Evolutionary conservation across 108 stramenopile species (phyloP).

Genomic region (Nannochloropsis salina): DNA sequence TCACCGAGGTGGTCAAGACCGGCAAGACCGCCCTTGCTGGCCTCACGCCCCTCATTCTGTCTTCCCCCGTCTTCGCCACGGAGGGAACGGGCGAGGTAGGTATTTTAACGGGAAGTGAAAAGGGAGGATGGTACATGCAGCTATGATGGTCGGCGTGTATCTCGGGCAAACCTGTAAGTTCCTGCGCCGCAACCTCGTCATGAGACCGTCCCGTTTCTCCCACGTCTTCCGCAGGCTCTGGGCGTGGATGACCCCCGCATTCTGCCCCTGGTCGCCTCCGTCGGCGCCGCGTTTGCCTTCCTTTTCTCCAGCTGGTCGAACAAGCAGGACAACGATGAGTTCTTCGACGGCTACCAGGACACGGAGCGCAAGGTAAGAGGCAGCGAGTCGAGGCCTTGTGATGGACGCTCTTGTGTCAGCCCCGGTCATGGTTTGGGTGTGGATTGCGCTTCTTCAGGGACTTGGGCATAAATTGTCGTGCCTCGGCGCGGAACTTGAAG

Average conservation of each 20-base stretch:
- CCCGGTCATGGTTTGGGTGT: too few species aligned
- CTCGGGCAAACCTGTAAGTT: too few species aligned
- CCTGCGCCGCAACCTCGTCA: too few species aligned
- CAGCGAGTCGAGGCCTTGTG: too few species aligned
- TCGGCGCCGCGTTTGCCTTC: constrained; percentile 7
- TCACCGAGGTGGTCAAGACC: not conserved
- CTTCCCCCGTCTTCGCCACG: constrained; percentile 13
- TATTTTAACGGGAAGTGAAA: not conserved
- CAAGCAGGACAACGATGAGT: not conserved
- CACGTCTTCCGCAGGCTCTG: not conserved
- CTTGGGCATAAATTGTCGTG: too few species aligned
- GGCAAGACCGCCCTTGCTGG: not conserved
- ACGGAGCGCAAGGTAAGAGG: not conserved
- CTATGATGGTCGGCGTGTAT: too few species aligned
- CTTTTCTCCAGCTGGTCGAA: constrained; percentile 10
- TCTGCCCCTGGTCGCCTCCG: not conserved
- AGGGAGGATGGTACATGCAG: not conserved
- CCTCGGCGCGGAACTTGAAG: too few species aligned
- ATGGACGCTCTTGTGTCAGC: too few species aligned
- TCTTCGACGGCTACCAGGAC: constrained; percentile 2
- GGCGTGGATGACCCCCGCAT: not conserved
- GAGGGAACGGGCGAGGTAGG: constrained; percentile 4
- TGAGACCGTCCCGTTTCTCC: not conserved
- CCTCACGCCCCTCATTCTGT: constrained; percentile 11
- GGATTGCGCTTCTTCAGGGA: too few species aligned